These are phyloP conservation scores for Claviceps spartinae DNA, from an alignment of 2,329 filamentous ascomycete species.

Conservation along the genomic window DNA sequence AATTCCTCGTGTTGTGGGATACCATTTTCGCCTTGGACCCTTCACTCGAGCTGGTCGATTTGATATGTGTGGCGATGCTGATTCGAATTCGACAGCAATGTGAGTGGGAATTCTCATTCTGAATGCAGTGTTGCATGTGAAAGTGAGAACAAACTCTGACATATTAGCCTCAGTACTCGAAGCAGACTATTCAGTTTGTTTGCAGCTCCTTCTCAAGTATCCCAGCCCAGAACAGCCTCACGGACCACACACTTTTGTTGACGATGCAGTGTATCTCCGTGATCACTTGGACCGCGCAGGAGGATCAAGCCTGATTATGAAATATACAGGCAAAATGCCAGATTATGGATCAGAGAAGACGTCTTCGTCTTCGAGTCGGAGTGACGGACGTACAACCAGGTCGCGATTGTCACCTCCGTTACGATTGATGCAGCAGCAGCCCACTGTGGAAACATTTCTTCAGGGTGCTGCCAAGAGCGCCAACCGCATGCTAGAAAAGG, in stretches of 20 bases:
- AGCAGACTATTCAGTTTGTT: slow-evolving; percentile 73
- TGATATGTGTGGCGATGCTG: slow-evolving; percentile 90
- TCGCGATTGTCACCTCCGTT: slow-evolving; percentile 34
- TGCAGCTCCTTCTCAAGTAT: slow-evolving; percentile 75
- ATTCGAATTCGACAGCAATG: slow-evolving; percentile 80
- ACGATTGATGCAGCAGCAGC: slow-evolving; percentile 41
- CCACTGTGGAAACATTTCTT: slow-evolving; percentile 54
- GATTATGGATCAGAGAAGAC: neutral
- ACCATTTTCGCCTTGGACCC: slow-evolving; percentile 78
- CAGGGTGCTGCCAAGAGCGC: slow-evolving; percentile 67
- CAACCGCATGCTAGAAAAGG: slow-evolving; percentile 56
- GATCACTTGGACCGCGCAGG: slow-evolving; percentile 49
- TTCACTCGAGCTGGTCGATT: slow-evolving; percentile 64
- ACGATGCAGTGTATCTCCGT: slow-evolving; percentile 67
- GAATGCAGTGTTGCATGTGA: neutral
- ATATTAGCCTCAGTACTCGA: slow-evolving; percentile 48
- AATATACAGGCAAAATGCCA: slow-evolving; percentile 51
- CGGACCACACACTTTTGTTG: slow-evolving; percentile 65
- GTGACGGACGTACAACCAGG: slow-evolving; percentile 21
- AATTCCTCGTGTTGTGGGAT: slow-evolving; percentile 81
- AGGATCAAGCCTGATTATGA: slow-evolving; percentile 51
- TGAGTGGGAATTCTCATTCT: slow-evolving; percentile 28
- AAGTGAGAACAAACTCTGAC: slow-evolving; percentile 12
- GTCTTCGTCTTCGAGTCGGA: slow-evolving; percentile 16
- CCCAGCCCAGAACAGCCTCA: slow-evolving; percentile 49